Evolutionary conservation across 441 rosid genomes (phyloP).

Genomic region (Adansonia rubrostipa): DNA sequence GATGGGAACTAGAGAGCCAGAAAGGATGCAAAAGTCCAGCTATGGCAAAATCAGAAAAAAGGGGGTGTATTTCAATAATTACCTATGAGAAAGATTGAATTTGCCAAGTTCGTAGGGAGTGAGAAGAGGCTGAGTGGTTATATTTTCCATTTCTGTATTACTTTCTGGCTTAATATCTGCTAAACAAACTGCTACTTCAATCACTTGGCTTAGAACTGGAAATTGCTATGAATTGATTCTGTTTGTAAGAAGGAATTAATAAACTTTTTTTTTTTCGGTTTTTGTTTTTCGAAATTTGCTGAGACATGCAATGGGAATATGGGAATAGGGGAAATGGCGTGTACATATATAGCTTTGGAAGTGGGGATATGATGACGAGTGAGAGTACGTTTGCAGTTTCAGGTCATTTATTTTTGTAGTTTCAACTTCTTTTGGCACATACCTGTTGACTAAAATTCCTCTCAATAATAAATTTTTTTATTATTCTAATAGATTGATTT

Average conservation of each 20-base stretch:
- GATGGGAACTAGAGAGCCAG: background rate
- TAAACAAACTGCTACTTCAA: background rate
- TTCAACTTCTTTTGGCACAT: too few relatives aligned
- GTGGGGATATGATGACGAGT: background rate
- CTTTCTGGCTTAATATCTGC: background rate
- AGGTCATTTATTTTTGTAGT: too few relatives aligned
- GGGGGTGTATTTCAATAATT: background rate
- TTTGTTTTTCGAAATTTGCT: background rate
- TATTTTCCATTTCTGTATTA: background rate
- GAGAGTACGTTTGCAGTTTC: background rate
- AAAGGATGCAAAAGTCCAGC: background rate
- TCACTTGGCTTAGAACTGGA: background rate
- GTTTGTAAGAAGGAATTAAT: background rate
- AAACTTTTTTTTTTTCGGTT: too few relatives aligned
- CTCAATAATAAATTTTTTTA: too few relatives aligned
- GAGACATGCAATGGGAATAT: background rate
- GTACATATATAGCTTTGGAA: background rate
- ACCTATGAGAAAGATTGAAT: constrained; percentile 27
- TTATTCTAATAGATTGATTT: too few relatives aligned
- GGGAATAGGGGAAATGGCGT: background rate
- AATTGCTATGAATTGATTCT: background rate
- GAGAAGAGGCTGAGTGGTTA: constrained; percentile 16
- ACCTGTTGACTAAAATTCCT: too few relatives aligned
- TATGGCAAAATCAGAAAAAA: background rate
- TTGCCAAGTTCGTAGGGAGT: constrained; percentile 25